These are phyloP conservation scores for Hypoxylon subgilvum DNA, from an alignment of 495 filamentous ascomycete species.

Conservation along the genomic window DNA sequence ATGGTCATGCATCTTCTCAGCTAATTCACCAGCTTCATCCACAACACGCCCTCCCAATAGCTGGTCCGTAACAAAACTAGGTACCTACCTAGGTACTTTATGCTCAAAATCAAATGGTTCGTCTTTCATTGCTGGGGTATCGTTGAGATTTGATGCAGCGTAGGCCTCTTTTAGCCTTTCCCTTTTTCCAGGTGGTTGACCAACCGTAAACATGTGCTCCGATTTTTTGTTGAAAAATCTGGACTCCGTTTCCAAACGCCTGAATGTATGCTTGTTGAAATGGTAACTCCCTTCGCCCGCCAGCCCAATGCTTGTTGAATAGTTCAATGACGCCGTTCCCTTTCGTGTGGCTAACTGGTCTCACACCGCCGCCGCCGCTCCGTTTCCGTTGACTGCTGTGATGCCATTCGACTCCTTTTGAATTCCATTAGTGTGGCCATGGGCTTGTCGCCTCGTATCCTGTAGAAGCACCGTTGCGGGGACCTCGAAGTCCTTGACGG, in stretches of 20 bases:
- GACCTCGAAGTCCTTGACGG: constrained; percentile 68
- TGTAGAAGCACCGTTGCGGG: constrained; percentile 16
- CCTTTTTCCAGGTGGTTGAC: constrained; percentile 34
- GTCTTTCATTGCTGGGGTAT: constrained; percentile 37
- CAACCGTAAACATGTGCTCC: constrained; percentile 37
- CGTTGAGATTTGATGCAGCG: constrained; percentile 42
- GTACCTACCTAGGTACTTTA: neutral
- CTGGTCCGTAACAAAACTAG: constrained; percentile 8
- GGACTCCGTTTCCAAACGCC: constrained; percentile 41
- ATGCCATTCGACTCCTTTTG: constrained; percentile 26
- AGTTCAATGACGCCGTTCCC: constrained; percentile 40
- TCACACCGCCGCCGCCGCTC: constrained; percentile 15
- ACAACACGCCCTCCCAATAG: constrained; percentile 1
- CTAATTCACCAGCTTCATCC: constrained; percentile 2
- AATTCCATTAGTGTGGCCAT: constrained; percentile 25
- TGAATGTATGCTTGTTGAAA: constrained; percentile 45
- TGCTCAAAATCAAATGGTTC: constrained; percentile 27
- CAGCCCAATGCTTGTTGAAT: constrained; percentile 46
- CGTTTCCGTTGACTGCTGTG: constrained; percentile 11
- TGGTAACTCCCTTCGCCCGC: constrained; percentile 37
- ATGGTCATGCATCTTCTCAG: no score
- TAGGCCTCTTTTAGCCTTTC: constrained; percentile 28
- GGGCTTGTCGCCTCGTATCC: neutral
- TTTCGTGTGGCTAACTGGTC: constrained; percentile 19
- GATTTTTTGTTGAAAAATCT: constrained; percentile 46